Base-by-base conservation (phyloP, 345 rosid species). In the Limnanthes douglasii region DNA sequence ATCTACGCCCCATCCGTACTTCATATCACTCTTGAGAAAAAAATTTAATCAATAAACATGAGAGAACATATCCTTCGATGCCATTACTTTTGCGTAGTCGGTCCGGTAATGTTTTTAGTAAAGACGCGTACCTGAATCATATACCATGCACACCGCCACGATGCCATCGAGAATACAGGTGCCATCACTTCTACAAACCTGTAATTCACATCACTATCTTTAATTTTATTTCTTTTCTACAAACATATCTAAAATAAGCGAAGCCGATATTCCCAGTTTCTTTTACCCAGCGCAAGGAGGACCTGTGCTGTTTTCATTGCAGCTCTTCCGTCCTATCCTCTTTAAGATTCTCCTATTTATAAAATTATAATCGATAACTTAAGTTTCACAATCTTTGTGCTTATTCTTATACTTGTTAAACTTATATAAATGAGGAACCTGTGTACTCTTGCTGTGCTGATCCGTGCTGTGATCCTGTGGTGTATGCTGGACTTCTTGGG, bases 101-200 rank as follows among this genome's bases (percentile, higher is more conserved):
- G 21, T 41, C 15, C 34, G 23, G 14, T 28, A 28, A 55, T 18
- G 24, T 34, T 11, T 24, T 20, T 3, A 42, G 22, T 15, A n/a
- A 30, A 17, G 26, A 22, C 37, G 11, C 25, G 14, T 51, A 72
- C 92, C 88, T 75, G 95, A 66, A 84, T 75, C 82, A 79, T 62
- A 48, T 68, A 61, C 93, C 95, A 84, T 11, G 72, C 49, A 41
- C 93, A 84, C 18, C 66, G 68, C 95, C 93, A 75, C 6, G 93
- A 71, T 25, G 68, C 76, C 60, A 25, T 61, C n/a, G 95, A 78
- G 69, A 84, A 84, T 53, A 79, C 93, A 32, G 95, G 95, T 27
- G 78, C 88, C 93, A 75, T 75, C 75, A 84, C 70, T 61, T 84
- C 84, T 1, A 79, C 86, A 68, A 72, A 79, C 62, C 84, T 84